A percentile compares a stretch with the other conserved stretches of the same genome.
These are phyloP conservation scores for Sugiyamaella paludigena DNA, from an alignment of 1,139 yeast genomes.

Conservation along the genomic window DNA sequence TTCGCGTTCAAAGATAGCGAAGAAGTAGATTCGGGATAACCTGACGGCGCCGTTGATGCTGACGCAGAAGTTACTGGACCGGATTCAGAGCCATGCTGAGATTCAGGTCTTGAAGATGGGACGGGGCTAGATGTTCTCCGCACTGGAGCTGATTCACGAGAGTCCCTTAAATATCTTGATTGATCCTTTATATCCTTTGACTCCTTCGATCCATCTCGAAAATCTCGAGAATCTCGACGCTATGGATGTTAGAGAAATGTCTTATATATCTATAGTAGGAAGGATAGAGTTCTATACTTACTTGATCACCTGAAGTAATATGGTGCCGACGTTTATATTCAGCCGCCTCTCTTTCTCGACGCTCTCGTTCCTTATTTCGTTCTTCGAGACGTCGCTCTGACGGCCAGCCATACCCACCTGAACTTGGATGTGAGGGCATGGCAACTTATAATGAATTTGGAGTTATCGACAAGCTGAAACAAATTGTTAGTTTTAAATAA, in stretches of 20 bases:
- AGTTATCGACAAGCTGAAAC: not conserved
- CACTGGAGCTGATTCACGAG: not conserved
- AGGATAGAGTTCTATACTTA: slow-evolving; percentile 8
- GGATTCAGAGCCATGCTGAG: slow-evolving; percentile 6
- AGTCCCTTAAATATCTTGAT: not conserved
- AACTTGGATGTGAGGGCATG: slow-evolving; percentile 14
- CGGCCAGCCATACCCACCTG: slow-evolving; percentile 17
- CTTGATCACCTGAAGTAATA: slow-evolving; percentile 19
- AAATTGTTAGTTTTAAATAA: not conserved
- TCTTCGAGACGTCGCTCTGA: slow-evolving; percentile 28
- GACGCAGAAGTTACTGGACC: not conserved
- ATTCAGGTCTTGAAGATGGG: not conserved
- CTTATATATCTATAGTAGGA: not conserved
- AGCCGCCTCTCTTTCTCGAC: slow-evolving; percentile 35
- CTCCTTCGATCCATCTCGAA: slow-evolving; percentile 3
- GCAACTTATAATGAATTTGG: not conserved
- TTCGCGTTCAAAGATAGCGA: not conserved
- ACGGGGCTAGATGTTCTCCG: not conserved
- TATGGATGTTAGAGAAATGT: slow-evolving; percentile 3
- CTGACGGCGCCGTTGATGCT: not conserved
- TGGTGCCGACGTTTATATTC: slow-evolving; percentile 34
- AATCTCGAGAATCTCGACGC: slow-evolving; percentile 9
- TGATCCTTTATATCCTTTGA: not conserved
- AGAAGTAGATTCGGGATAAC: slow-evolving; percentile 9
- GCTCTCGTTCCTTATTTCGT: slow-evolving; percentile 29